Conservation (phyloP, 2,329 filamentous ascomycete genomes). For the Parasarocladium wereldwijsianum region DNA sequence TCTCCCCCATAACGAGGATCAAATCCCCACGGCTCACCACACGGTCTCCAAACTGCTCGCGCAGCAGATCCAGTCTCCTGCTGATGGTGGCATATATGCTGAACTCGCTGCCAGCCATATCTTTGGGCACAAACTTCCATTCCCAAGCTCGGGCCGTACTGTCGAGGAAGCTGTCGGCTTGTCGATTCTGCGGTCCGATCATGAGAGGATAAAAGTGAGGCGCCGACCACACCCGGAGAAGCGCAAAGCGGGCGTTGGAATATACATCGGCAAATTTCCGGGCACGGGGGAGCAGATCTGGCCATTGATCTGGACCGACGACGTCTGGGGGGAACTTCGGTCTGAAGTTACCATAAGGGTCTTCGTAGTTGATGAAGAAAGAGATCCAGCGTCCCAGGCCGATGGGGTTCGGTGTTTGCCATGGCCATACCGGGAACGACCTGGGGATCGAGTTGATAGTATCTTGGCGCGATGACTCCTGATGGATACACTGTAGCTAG, state of each 20-base stretch:
- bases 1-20: slow-evolving; percentile 14
- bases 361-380: slow-evolving; percentile 15
- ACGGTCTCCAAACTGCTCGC: slow-evolving; percentile 8
- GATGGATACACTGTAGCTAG: slow-evolving; percentile 11
- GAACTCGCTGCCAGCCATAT: slow-evolving; percentile 13
- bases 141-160: slow-evolving; percentile 12
- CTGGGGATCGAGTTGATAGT: slow-evolving; percentile 9
- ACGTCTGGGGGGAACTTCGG: slow-evolving; percentile 7
- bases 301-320: slow-evolving; percentile 9
- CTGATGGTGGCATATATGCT: slow-evolving; percentile 8
- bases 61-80: slow-evolving; percentile 8
- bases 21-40: slow-evolving; percentile 11
- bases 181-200: slow-evolving; percentile 10
- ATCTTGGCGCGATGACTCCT: slow-evolving; percentile 11
- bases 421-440: slow-evolving; percentile 10
- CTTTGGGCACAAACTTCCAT: slow-evolving; percentile 15
- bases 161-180: slow-evolving; percentile 12
- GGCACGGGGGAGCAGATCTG: slow-evolving; percentile 9
- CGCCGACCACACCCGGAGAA: slow-evolving; percentile 14
- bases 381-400: slow-evolving; percentile 12
- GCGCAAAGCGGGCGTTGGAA: slow-evolving; percentile 10
- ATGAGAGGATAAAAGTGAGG: slow-evolving; percentile 16
- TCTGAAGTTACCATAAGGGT: slow-evolving; percentile 8
- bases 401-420: slow-evolving; percentile 12
- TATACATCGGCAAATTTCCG: slow-evolving; percentile 7